Evolutionary conservation across 169 alveolate species (phyloP).

Genomic region (Plasmodium berghei): DNA sequence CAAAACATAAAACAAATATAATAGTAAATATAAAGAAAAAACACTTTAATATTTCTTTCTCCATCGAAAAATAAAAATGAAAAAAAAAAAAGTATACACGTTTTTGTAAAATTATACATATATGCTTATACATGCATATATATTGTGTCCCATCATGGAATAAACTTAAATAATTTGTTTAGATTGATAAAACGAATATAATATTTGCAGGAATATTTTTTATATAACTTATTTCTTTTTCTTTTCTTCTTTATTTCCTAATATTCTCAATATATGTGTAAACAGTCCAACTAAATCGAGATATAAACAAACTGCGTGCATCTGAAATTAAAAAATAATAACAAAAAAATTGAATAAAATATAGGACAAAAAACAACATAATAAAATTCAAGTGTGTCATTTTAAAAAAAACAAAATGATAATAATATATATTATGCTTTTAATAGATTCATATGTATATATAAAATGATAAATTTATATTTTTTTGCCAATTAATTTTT

Average conservation of each 20-base stretch:
- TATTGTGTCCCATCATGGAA: neutral
- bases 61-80: too few relatives aligned
- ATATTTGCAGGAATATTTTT: too few relatives aligned
- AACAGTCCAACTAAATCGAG: constrained; percentile 61
- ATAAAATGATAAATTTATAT: neutral
- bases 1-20: too few relatives aligned
- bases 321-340: constrained; percentile 22
- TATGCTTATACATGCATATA: neutral
- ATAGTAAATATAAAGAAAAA: too few relatives aligned
- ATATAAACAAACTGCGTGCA: constrained; percentile 66
- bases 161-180: neutral
- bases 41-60: too few relatives aligned
- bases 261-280: constrained; percentile 67
- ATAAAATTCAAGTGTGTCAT: neutral
- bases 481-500: constrained; percentile 11
- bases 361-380: neutral
- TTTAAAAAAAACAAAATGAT: neutral
- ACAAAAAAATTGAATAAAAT: neutral
- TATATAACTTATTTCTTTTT: constrained; percentile 23
- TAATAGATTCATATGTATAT: constrained; percentile 2
- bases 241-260: constrained; percentile 64
- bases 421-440: neutral
- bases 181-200: too few relatives aligned
- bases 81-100: neutral
- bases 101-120: neutral